Percentiles rank a stretch among this genome's conserved stretches.
Conservation (phyloP, 2,329 filamentous ascomycete genomes). For the Penicillium aurantiogriseum region DNA sequence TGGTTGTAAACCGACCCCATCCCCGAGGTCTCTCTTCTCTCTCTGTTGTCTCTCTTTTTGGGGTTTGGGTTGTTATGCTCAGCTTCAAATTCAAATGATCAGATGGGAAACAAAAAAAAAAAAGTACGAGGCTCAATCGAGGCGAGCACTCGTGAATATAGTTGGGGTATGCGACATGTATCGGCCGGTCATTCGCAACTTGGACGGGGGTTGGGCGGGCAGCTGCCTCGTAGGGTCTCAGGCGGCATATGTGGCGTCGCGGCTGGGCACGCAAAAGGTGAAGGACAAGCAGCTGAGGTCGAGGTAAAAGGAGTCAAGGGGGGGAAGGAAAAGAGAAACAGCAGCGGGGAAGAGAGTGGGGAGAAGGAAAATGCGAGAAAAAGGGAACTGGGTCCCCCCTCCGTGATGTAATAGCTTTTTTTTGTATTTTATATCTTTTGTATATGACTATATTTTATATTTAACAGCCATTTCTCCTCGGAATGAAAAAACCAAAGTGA, state of each 20-base stretch:
- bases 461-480: not conserved
- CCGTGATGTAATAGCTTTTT: conserved; percentile 19
- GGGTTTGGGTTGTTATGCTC: not conserved
- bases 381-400: conserved; percentile 4
- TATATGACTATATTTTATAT: not conserved
- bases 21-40: conserved; percentile 12
- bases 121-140: conserved; percentile 24
- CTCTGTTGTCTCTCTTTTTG: conserved; percentile 1
- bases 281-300: conserved; percentile 3
- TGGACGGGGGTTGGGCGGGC: conserved; percentile 26
- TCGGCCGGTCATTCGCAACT: conserved; percentile 26
- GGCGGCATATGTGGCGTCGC: conserved; percentile 30
- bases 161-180: conserved; percentile 19
- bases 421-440: not conserved
- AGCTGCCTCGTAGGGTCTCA: conserved; percentile 37
- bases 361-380: conserved; percentile 15
- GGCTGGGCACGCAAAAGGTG: conserved; percentile 11
- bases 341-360: conserved; percentile 15
- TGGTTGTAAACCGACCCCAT: conserved; percentile 38
- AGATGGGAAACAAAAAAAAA: conserved; percentile 6
- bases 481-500: not conserved
- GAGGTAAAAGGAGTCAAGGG: not conserved
- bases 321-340: conserved; percentile 9
- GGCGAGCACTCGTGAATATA: conserved; percentile 16
- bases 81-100: not conserved